Evolutionary conservation across 2,329 filamentous ascomycete genomes (phyloP).

Genomic region (Coniosporium tulheliwenetii): DNA sequence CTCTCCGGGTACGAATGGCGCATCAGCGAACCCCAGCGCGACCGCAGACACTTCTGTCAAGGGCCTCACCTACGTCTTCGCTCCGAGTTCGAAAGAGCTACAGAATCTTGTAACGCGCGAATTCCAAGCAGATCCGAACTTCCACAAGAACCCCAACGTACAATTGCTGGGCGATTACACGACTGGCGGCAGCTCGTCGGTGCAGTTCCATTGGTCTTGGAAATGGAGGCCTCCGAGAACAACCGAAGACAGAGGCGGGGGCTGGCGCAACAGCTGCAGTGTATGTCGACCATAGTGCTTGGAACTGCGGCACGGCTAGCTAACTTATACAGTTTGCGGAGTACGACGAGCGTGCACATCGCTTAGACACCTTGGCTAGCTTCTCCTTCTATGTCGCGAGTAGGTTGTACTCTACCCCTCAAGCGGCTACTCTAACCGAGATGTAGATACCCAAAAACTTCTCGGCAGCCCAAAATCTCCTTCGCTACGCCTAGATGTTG

Average conservation of each 20-base stretch:
- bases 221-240: slow-evolving; percentile 85
- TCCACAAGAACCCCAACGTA: slow-evolving; percentile 95
- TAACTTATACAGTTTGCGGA: slow-evolving; percentile 59
- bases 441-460: slow-evolving; percentile 19
- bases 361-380: slow-evolving; percentile 71
- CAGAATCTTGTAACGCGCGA: slow-evolving; percentile 90
- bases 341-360: slow-evolving; percentile 86
- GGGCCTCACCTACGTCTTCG: slow-evolving; percentile 84
- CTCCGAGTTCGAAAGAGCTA: slow-evolving; percentile 69
- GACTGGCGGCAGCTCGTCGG: slow-evolving; percentile 67
- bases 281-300: slow-evolving; percentile 29
- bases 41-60: slow-evolving; percentile 58
- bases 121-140: slow-evolving; percentile 90
- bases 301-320: slow-evolving; percentile 7
- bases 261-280: slow-evolving; percentile 92
- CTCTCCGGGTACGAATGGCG: slow-evolving; percentile 28
- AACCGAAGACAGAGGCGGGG: slow-evolving; percentile 68
- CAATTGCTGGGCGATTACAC: slow-evolving; percentile 84
- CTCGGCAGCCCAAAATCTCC: slow-evolving; percentile 29
- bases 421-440: not conserved
- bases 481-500: slow-evolving; percentile 57
- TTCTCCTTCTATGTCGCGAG: slow-evolving; percentile 95
- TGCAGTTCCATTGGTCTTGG: slow-evolving; percentile 92
- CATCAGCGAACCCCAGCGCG: slow-evolving; percentile 30
- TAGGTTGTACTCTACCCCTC: slow-evolving; percentile 21